Percentiles rank a stretch among this genome's conserved stretches.
These are phyloP conservation scores for Suillus paluster DNA, from an alignment of 768 basidiomycete genomes.

Conservation along the genomic window DNA sequence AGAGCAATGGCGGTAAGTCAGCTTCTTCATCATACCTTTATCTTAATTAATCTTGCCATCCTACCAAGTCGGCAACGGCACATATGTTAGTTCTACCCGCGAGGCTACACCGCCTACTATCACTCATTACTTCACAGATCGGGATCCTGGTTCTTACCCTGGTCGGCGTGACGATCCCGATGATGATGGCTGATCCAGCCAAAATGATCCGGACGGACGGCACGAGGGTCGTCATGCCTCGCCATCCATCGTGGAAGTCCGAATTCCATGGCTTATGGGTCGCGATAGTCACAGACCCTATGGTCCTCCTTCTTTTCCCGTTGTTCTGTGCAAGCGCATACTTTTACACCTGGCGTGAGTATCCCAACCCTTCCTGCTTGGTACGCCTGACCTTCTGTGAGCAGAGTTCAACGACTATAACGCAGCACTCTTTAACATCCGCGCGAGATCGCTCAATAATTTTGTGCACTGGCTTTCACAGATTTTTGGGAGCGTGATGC, in stretches of 20 bases:
- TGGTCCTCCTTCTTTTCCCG: conserved; percentile 75
- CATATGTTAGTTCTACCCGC: conserved; percentile 57
- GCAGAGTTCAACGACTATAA: conserved; percentile 82
- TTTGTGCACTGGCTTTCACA: conserved; percentile 82
- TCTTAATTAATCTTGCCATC: background rate
- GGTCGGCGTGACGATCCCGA: conserved; percentile 65
- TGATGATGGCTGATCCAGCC: conserved; percentile 71
- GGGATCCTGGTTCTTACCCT: conserved; percentile 70
- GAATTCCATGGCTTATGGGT: conserved; percentile 72
- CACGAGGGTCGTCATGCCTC: conserved; percentile 61
- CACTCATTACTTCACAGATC: conserved; percentile 48
- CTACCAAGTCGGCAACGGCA: conserved; percentile 61
- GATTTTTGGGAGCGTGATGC: conserved; percentile 70
- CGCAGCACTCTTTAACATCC: conserved; percentile 74
- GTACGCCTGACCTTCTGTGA: conserved; percentile 3
- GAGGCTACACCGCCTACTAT: conserved; percentile 7
- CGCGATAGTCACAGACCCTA: conserved; percentile 67
- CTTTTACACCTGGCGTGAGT: conserved; percentile 81
- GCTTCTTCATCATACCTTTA: background rate
- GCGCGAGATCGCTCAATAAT: conserved; percentile 74
- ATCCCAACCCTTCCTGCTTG: conserved; percentile 6
- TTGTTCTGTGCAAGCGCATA: conserved; percentile 84
- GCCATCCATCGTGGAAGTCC: conserved; percentile 74
- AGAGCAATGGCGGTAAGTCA: conserved; percentile 32
- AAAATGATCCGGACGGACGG: conserved; percentile 79